Base-by-base conservation (phyloP, 2,329 filamentous ascomycete species). In the Aspergillus viridinutans region DNA sequence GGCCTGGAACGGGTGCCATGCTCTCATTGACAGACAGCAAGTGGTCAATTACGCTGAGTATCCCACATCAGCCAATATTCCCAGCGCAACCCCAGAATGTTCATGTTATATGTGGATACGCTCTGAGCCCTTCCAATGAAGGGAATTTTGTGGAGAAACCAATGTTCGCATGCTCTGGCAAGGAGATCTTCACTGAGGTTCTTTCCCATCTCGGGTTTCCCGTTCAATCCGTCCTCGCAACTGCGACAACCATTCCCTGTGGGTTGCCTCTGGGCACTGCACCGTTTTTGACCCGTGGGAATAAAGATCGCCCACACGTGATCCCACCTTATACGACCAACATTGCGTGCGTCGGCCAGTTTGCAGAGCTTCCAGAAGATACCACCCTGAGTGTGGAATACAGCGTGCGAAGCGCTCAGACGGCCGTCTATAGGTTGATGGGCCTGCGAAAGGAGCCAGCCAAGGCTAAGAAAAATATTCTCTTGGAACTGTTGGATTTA, bases 31-130 rank as follows among this genome's bases (percentile, higher is more conserved):
- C 68, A 50, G 72, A 76, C 57, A 74, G 70, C 56, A 67, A 66
- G 8, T 78, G 75, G 75, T 60, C 73, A 7, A 58, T 77, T 55
- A 72, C 63, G 50, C 71, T 75, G 62, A 74, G 73, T 1, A 65
- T 78, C 53, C 73, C 72, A 32, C 68, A 69, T 23, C 74, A 77
- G 57, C 73, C 73, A 17, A 68, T 77, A 55, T 76, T 76, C 58
- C 63, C 71, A 50, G 67, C 68, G 20, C 75, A 78, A 58, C 65
- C 67, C 8, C 49, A 56, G 28, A 62, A 66, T 42, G 64, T 69
- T 47, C 58, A 69, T 45, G 72, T 76, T 12, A 63, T 76, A 47
- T 76, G 74, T 70, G 72, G 74, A 2, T 77, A 76, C 54, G 71
- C 68, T 3, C 63, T 77, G 29, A 67, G 70, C 35, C 71, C 73